phyloP scores from a whole-genome alignment of 495 filamentous ascomycete genomes.

The Annulohypoxylon moriforme region DNA sequence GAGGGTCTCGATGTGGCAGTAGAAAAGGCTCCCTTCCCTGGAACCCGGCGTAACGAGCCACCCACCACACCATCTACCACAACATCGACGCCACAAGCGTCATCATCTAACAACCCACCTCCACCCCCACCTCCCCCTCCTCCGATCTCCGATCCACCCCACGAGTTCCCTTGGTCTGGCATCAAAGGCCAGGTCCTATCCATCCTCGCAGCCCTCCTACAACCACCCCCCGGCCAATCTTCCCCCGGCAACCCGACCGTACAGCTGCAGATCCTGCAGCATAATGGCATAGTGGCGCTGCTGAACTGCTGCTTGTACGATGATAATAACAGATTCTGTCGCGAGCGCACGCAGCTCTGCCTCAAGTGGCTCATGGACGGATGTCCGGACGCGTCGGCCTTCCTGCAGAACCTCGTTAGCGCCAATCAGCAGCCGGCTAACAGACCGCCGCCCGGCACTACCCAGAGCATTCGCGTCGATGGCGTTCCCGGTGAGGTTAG shows the following conservation, averaged over 20 bases:
- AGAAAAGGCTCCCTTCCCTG: constrained; percentile 72
- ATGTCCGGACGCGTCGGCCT: constrained; percentile 79
- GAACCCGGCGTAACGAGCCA: constrained; percentile 46
- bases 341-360: constrained; percentile 91
- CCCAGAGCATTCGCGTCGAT: constrained; percentile 54
- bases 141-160: constrained; percentile 79
- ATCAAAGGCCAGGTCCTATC: constrained; percentile 92
- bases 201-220: constrained; percentile 83
- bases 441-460: constrained; percentile 22
- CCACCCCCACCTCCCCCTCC: constrained; percentile 66
- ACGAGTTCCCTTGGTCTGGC: constrained; percentile 92
- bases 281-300: constrained; percentile 85
- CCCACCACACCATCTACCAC: constrained; percentile 47
- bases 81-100: constrained; percentile 50
- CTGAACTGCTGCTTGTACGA: constrained; percentile 88
- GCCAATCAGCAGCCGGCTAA: constrained; percentile 26
- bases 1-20: constrained; percentile 88
- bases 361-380: constrained; percentile 90
- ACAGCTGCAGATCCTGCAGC: constrained; percentile 83
- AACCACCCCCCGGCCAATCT: constrained; percentile 60
- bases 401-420: constrained; percentile 71
- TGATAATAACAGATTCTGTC: constrained; percentile 87
- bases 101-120: constrained; percentile 57
- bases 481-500: constrained; percentile 59
- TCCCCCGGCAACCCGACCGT: constrained; percentile 79